These are phyloP conservation scores for Kluyveromyces nonfermentans DNA, from an alignment of 805 yeast species.

Conservation along the genomic window DNA sequence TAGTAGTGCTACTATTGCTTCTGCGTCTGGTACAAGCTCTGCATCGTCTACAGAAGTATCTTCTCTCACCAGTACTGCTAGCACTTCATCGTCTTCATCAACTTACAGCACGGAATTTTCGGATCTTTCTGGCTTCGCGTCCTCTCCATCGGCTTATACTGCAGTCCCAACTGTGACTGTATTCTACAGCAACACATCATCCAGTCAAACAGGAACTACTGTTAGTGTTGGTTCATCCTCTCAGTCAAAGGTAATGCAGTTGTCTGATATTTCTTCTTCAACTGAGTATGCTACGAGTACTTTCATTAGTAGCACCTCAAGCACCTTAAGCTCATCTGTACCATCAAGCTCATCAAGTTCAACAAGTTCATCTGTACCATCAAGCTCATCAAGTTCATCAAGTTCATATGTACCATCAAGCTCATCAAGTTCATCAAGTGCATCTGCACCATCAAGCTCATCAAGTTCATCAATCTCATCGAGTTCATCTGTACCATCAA, in stretches of 20 bases:
- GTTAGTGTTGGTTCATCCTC: neutral
- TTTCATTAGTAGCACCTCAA: neutral
- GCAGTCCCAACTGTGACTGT: neutral
- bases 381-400: neutral
- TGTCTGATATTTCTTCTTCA: constrained; percentile 11
- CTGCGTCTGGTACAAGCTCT: constrained; percentile 5
- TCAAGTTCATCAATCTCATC: neutral
- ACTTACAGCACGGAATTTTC: no score
- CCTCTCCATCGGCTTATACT: neutral
- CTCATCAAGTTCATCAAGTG: neutral
- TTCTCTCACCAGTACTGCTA: neutral
- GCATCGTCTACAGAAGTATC: neutral
- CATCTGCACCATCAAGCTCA: no score
- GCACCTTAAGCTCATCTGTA: neutral
- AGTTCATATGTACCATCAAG: constrained; percentile 7
- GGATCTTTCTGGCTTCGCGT: no score
- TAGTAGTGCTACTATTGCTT: constrained; percentile 6
- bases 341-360: neutral
- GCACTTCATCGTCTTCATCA: constrained; percentile 1
- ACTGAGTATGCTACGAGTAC: constrained; percentile 10
- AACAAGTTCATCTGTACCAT: neutral
- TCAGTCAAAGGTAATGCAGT: constrained; percentile 1
- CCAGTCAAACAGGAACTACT: neutral
- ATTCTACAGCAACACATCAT: neutral
- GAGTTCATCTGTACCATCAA: constrained; percentile 6